phyloP scores from a whole-genome alignment of 306 rosid species.

The Dalbergia oliveri region DNA sequence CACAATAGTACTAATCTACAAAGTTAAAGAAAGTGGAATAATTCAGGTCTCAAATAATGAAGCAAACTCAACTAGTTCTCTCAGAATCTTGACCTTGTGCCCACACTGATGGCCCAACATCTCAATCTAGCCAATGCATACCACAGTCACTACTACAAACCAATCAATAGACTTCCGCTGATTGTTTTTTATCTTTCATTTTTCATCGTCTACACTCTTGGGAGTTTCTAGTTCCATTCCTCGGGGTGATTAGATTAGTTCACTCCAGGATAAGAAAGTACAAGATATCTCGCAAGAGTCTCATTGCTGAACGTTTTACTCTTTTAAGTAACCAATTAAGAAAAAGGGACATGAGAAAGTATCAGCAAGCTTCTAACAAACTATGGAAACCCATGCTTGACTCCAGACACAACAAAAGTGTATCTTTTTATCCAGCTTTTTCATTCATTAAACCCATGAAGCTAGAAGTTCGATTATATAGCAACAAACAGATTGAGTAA shows the following conservation, averaged over 20 bases:
- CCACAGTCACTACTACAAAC: conserved; percentile 7
- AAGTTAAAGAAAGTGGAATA: background rate
- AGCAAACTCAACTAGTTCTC: background rate
- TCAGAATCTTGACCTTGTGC: background rate
- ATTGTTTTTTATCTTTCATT: conserved; percentile 23
- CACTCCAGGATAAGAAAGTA: background rate
- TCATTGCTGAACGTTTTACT: background rate
- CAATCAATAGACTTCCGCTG: background rate
- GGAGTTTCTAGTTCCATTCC: conserved; percentile 6
- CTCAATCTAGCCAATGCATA: conserved; percentile 37
- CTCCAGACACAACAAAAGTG: background rate
- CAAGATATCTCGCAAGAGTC: conserved; percentile 3
- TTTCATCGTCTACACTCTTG: background rate
- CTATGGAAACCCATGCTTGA: background rate
- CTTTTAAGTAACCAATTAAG: background rate
- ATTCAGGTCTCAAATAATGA: conserved; percentile 5
- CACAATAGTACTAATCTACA: conserved; percentile 19
- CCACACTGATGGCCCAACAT: conserved; percentile 2
- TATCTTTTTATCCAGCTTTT: conserved; percentile 6
- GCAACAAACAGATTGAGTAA: background rate
- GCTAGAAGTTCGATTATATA: conserved; percentile 4
- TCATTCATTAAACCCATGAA: conserved; percentile 5
- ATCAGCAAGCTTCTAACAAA: conserved; percentile 15
- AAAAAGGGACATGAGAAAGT: background rate
- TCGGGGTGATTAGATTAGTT: background rate